Evolutionary conservation across 768 basidiomycete genomes (phyloP), one percentile per base, ranked within the genome.

Genomic region (Chalciporus chontae): DNA sequence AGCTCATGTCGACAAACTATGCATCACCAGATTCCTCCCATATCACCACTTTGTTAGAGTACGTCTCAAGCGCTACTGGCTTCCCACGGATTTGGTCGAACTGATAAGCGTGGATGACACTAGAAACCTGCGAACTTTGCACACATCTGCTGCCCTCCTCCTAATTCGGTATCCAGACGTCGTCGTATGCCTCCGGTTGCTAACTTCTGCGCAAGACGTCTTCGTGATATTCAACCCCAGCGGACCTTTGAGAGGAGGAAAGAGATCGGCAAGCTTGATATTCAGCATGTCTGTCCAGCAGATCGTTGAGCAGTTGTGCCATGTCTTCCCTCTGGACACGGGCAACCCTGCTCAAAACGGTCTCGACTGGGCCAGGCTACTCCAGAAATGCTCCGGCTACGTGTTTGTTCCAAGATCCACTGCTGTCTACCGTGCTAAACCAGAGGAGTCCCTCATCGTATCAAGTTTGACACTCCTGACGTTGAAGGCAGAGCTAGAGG

Each of bases 171-270:
- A 77, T 38, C 84, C 83, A 0, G 77, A 84, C 54, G 81, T 83
- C 32, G 48, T 85, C 36, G 63, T 73, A 15, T 78, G 80, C 55
- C 50, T 84, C 48, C 70, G 66, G 37, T 42, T 73, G 26, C 51
- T 43, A 8, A 58, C 54, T 4, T 46, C 54, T 8, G 31, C 43
- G 3, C 49, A 56, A 29, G 64, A 69, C 38, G 57, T 81, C 21
- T 85, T 80, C 60, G 71, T 78, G 23, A 65, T 85, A 31, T 87
- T 85, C 55, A 82, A 84, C 61, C 81, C 82, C 4, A 80, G 81
- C 57, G 72, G 71, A 8, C 67, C 77, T 8, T 72, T 80, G 29
- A 2, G 72, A 70, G 19, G 72, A 79, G 52, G 75, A 78, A 0
- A 54, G 68, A 29, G 81, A 79, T 36, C 34, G 8, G 74, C 81